Conservation (phyloP, 352 stramenopile species). For the Pythium volutum region DNA sequence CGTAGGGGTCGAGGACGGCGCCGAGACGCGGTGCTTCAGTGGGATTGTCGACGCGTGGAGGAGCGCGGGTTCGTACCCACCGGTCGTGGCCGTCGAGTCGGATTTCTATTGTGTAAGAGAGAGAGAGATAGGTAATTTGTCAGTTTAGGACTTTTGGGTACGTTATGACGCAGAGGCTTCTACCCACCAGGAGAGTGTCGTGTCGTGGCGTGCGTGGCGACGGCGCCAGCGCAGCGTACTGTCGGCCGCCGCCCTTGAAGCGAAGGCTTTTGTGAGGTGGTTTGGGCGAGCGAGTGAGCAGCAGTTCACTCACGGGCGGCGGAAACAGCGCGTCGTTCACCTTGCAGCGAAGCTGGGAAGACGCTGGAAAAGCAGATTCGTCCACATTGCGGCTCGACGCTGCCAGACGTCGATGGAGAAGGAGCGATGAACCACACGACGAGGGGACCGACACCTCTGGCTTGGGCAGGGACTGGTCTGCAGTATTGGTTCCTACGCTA, state of each 20-base stretch:
- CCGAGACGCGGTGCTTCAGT: constrained; percentile 36
- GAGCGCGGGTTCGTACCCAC: constrained; percentile 51
- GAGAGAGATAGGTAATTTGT: not conserved
- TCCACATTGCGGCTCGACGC: not conserved
- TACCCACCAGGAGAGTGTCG: constrained; percentile 43
- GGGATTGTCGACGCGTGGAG: constrained; percentile 57
- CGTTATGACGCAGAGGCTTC: no score
- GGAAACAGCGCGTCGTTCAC: constrained; percentile 29
- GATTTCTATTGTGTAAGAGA: constrained; percentile 24
- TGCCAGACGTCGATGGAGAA: not conserved
- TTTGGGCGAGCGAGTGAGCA: constrained; percentile 41
- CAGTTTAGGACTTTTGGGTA: no score
- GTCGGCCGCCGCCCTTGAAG: constrained; percentile 51
- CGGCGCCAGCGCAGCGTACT: constrained; percentile 54
- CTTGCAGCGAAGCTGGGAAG: constrained; percentile 25
- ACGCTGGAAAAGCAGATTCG: not conserved
- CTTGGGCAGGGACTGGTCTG: no score
- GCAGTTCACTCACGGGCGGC: constrained; percentile 37
- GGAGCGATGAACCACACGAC: not conserved
- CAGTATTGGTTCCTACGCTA: not conserved
- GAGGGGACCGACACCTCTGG: not conserved
- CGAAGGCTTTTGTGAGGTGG: constrained; percentile 35
- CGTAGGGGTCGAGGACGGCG: not conserved
- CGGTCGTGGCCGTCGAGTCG: constrained; percentile 28
- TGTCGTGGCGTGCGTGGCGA: constrained; percentile 16